Evolutionary conservation across 1,139 yeast species (phyloP), one percentile per base, ranked within the genome.

Genomic region (Magnusiomyces paraingens): DNA sequence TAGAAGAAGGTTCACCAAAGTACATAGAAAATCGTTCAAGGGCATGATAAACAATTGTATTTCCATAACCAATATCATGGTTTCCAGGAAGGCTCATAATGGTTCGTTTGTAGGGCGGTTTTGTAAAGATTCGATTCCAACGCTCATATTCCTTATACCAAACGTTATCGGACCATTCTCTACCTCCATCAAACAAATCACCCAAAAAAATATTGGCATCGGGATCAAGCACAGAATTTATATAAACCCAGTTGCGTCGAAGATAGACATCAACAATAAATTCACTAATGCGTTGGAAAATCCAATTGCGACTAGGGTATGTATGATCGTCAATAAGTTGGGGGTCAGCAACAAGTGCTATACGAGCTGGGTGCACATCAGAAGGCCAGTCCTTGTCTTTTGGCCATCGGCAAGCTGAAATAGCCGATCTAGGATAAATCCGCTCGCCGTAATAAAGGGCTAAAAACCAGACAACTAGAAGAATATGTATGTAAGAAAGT

Each of bases 41-140:
- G 32, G 83, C 79, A 1, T 73, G 69, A 29, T 78, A 79, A 12
- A 79, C 73, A 6, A 80, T 75, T 1, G 83, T 80, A 55, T 82
- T 79, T 39, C 95, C 95, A 67, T 86, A 91, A 0, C 99, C 99
- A 61, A 93, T 88, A 67, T 93, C 99, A 67, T 93, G 99, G 65
- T 93, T 93, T 1, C 99, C 99, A 0, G 98, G 96, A 12, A 93
- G 70, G 1, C 84, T 79, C 59, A 81, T 72, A 26, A 66, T 55
- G 2, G 81, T 80, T 35, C 74, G 68, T 52, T 80, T 75, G 55
- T 64, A 70, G 40, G 70, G 71, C 48, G 70, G 81, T 70, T 62
- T 72, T 59, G 72, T 79, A 66, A 86, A 93, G 1, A 93, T 79
- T 1, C 68, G 61, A 62, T 79, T 77, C 67, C 87, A 93, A 54